Percentiles rank a stretch among this genome's conserved stretches.
phyloP scores from a whole-genome alignment of 441 rosid genomes.

The Erodium moschatum region DNA sequence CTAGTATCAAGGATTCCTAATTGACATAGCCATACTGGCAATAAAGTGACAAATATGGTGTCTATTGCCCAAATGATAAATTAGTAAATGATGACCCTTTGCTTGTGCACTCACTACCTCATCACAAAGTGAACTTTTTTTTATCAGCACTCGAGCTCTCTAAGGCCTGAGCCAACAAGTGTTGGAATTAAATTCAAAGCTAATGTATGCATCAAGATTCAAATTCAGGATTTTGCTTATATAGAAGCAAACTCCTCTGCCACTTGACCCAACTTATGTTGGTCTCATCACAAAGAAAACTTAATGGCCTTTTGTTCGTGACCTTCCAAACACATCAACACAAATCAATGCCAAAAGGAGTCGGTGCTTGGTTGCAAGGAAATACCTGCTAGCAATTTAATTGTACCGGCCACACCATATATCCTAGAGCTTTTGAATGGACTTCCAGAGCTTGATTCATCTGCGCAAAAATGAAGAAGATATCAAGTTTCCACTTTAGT shows the following conservation, averaged over 20 bases:
- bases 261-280: too few relatives aligned
- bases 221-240: too few relatives aligned
- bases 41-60: not conserved
- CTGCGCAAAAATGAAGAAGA: constrained; percentile 27
- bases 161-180: too few relatives aligned
- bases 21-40: not conserved
- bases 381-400: constrained; percentile 74
- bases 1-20: not conserved
- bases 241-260: too few relatives aligned
- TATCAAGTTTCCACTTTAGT: not conserved
- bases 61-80: not conserved
- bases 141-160: too few relatives aligned
- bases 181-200: too few relatives aligned
- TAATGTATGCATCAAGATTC: too few relatives aligned
- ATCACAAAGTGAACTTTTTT: not conserved
- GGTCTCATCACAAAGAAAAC: too few relatives aligned
- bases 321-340: not conserved
- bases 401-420: constrained; percentile 78
- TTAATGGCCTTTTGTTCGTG: not conserved
- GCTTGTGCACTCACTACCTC: not conserved
- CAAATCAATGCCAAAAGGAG: not conserved
- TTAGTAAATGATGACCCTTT: not conserved
- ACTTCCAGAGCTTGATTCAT: constrained; percentile 32
- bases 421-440: constrained; percentile 47
- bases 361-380: constrained; percentile 4